Conservation (phyloP, 208 protist species). For the Crithidia expoeki region DNA sequence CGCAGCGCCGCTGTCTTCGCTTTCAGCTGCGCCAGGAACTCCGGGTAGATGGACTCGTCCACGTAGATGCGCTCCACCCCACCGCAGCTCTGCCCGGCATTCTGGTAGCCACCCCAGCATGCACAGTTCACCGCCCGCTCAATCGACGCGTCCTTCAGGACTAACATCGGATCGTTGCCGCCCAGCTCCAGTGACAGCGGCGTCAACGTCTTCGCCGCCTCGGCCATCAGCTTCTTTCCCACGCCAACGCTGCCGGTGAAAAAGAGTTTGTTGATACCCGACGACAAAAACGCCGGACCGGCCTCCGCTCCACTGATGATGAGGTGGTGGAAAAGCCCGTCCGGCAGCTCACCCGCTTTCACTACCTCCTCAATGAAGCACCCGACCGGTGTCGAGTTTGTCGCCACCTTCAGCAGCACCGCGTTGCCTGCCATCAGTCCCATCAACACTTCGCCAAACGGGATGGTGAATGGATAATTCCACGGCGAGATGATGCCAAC, state of each 20-base stretch:
- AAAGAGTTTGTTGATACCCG: constrained; percentile 79
- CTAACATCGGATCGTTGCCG: constrained; percentile 85
- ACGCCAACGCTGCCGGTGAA: constrained; percentile 87
- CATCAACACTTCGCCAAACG: constrained; percentile 86
- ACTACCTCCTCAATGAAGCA: constrained; percentile 75
- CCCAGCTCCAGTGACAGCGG: constrained; percentile 85
- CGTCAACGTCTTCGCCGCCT: constrained; percentile 76
- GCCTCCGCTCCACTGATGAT: constrained; percentile 48
- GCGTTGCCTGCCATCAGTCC: constrained; percentile 85
- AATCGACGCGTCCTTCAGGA: constrained; percentile 75
- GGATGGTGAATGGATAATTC: constrained; percentile 89
- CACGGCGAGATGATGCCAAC: constrained; percentile 89
- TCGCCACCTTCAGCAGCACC: constrained; percentile 77
- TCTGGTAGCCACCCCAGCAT: constrained; percentile 82
- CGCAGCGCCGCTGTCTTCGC: constrained; percentile 76
- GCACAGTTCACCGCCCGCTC: constrained; percentile 85
- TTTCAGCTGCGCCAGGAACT: constrained; percentile 63
- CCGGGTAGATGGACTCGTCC: constrained; percentile 65
- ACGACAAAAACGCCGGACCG: constrained; percentile 44
- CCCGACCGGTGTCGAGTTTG: constrained; percentile 57
- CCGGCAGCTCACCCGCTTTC: constrained; percentile 52
- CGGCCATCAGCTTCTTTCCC: constrained; percentile 74
- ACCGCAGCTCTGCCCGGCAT: constrained; percentile 83
- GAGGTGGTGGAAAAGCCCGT: constrained; percentile 69
- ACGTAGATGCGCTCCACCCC: constrained; percentile 84